These are phyloP conservation scores for Hordeum marinum DNA, from an alignment of 176 grass and related monocot species.

Conservation along the genomic window DNA sequence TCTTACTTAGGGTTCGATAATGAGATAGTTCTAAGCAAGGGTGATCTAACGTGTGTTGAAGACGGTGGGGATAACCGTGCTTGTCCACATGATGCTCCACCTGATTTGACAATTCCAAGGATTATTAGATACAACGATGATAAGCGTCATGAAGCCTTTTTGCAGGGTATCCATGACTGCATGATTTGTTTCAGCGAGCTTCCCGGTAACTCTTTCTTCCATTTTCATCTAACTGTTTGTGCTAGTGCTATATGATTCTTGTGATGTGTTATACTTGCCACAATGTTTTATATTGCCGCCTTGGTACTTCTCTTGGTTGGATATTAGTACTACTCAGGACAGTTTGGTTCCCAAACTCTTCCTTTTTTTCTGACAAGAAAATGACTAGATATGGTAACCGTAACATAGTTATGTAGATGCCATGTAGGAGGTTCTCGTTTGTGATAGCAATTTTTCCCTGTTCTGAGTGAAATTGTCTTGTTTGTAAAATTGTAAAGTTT, in stretches of 20 bases:
- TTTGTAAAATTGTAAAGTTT: slow-evolving; percentile 1
- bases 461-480: slow-evolving; percentile 11
- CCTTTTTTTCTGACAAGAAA: neutral
- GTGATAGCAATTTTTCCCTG: neutral
- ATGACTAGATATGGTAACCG: neutral
- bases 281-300: neutral
- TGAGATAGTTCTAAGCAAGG: slow-evolving; percentile 49
- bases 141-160: slow-evolving; percentile 55
- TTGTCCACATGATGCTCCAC: slow-evolving; percentile 24
- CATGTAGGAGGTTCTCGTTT: neutral
- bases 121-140: slow-evolving; percentile 58
- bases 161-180: slow-evolving; percentile 54
- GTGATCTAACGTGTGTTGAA: slow-evolving; percentile 3
- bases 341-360: neutral
- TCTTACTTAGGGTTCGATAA: slow-evolving; percentile 51
- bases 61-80: slow-evolving; percentile 40
- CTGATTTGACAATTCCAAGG: slow-evolving; percentile 62
- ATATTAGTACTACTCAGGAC: neutral
- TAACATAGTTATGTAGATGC: neutral
- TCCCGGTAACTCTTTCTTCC: slow-evolving; percentile 40
- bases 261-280: slow-evolving; percentile 11
- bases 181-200: slow-evolving; percentile 61
- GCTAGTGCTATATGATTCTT: neutral
- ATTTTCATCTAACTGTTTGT: neutral
- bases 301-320: slow-evolving; percentile 1